Conservation (phyloP, 2,329 filamentous ascomycete species). For the Hymenoscyphus repandus region DNA sequence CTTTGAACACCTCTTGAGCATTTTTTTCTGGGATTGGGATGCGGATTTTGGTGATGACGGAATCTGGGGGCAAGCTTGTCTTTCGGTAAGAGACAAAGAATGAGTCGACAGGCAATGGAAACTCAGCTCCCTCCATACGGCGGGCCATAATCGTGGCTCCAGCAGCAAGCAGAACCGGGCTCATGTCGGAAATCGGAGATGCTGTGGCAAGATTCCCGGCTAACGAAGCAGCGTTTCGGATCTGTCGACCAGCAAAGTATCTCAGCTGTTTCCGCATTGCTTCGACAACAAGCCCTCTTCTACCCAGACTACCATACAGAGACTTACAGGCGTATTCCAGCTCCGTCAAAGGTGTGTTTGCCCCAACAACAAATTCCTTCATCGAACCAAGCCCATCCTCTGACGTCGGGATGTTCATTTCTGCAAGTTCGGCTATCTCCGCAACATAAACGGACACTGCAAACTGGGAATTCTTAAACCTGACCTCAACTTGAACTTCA, state of each 20-base stretch:
- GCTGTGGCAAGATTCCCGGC: slow-evolving; percentile 90
- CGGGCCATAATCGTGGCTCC: slow-evolving; percentile 72
- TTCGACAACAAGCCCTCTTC: slow-evolving; percentile 64
- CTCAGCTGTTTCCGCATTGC: slow-evolving; percentile 82
- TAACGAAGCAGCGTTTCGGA: slow-evolving; percentile 89
- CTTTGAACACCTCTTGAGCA: slow-evolving; percentile 73
- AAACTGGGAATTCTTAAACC: slow-evolving; percentile 91
- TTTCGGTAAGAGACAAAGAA: slow-evolving; percentile 89
- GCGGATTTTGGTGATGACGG: slow-evolving; percentile 75
- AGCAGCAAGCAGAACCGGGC: slow-evolving; percentile 83
- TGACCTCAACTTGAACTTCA: slow-evolving; percentile 94
- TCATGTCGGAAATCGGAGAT: slow-evolving; percentile 91
- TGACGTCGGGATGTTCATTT: slow-evolving; percentile 70
- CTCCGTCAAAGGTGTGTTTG: slow-evolving; percentile 85
- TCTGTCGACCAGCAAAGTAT: slow-evolving; percentile 91
- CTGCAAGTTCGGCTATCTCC: slow-evolving; percentile 82
- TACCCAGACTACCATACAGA: slow-evolving; percentile 44
- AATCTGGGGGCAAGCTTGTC: slow-evolving; percentile 75
- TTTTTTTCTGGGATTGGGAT: slow-evolving; percentile 66
- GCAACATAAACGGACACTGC: slow-evolving; percentile 84
- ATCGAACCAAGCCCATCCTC: slow-evolving; percentile 52
- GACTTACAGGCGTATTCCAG: slow-evolving; percentile 56
- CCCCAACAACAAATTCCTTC: slow-evolving; percentile 53
- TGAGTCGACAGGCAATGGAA: slow-evolving; percentile 66
- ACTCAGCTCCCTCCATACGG: slow-evolving; percentile 37